A percentile compares a stretch with the other conserved stretches of the same genome.
Conservation (phyloP, 768 basidiomycete genomes). For the Trametes elegans region DNA sequence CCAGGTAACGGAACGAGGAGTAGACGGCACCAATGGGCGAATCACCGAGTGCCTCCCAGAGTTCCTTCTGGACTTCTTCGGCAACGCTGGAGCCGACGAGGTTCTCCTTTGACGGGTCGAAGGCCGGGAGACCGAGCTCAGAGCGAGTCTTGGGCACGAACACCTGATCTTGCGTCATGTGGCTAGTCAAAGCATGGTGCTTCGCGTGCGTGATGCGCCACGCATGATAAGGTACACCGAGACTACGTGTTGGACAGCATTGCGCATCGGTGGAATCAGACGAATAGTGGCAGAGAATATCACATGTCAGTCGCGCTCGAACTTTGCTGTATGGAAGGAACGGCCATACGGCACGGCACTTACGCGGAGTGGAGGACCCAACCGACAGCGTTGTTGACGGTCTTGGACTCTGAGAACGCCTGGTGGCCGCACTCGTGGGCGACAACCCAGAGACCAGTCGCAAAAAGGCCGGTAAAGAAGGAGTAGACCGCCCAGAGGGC, state of each 20-base stretch:
- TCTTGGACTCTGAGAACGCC: constrained; percentile 90
- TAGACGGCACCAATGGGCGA: constrained; percentile 74
- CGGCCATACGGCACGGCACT: constrained; percentile 27
- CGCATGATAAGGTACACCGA: constrained; percentile 95
- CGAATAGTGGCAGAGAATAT: neutral
- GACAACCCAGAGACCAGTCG: constrained; percentile 91
- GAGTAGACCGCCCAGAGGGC: constrained; percentile 79
- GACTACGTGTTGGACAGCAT: constrained; percentile 40
- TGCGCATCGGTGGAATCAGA: neutral
- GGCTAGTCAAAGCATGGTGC: constrained; percentile 93
- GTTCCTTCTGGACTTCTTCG: constrained; percentile 64
- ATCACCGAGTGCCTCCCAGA: constrained; percentile 88
- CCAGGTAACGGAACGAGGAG: constrained; percentile 56
- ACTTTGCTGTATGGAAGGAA: neutral
- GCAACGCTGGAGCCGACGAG: constrained; percentile 61
- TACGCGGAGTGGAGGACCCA: constrained; percentile 91
- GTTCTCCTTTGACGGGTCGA: constrained; percentile 70
- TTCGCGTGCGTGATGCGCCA: constrained; percentile 95
- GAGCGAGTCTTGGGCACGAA: constrained; percentile 92
- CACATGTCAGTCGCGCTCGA: constrained; percentile 24
- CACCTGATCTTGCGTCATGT: constrained; percentile 94
- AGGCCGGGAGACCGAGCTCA: constrained; percentile 57
- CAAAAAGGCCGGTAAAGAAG: constrained; percentile 76
- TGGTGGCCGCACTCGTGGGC: constrained; percentile 97
- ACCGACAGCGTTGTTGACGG: constrained; percentile 88